Evolutionary conservation across 2,329 filamentous ascomycete genomes (phyloP).

Genomic region (Setomelanomma holmii): DNA sequence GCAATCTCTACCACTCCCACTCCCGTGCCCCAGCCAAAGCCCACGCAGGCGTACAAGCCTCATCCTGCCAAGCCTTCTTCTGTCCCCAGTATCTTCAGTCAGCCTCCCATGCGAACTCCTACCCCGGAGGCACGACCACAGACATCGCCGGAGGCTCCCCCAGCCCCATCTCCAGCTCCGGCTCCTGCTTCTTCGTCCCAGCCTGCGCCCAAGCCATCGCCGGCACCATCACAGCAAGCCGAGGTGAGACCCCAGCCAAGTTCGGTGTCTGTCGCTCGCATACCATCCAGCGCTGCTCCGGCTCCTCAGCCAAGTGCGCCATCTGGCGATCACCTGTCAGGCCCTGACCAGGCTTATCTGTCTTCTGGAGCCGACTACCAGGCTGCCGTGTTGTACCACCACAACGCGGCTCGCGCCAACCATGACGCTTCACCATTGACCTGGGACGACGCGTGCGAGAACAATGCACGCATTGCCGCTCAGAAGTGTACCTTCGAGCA

Average conservation of each 20-base stretch:
- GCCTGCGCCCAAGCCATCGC: background rate
- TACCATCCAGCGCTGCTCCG: conserved; percentile 6
- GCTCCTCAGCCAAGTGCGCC: conserved; percentile 7
- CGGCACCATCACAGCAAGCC: background rate
- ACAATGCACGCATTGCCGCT: conserved; percentile 68
- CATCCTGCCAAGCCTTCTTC: conserved; percentile 3
- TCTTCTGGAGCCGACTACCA: conserved; percentile 35
- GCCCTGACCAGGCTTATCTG: conserved; percentile 33
- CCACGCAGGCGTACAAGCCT: conserved; percentile 4
- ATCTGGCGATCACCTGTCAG: conserved; percentile 23
- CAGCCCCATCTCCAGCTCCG: background rate
- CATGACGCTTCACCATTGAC: conserved; percentile 71
- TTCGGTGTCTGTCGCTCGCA: background rate
- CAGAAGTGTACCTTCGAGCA: conserved; percentile 81
- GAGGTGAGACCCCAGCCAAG: background rate
- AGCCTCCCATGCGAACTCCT: background rate
- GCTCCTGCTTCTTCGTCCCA: background rate
- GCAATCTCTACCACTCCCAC: conserved; percentile 3
- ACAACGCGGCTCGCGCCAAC: conserved; percentile 87
- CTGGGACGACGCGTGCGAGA: conserved; percentile 70
- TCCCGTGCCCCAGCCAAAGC: background rate
- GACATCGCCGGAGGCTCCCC: conserved; percentile 1
- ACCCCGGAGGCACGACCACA: background rate
- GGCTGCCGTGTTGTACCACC: conserved; percentile 64
- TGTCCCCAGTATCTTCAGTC: background rate